These are phyloP conservation scores for Pseudocercospora musae DNA, from an alignment of 2,329 filamentous ascomycete species.

Conservation along the genomic window DNA sequence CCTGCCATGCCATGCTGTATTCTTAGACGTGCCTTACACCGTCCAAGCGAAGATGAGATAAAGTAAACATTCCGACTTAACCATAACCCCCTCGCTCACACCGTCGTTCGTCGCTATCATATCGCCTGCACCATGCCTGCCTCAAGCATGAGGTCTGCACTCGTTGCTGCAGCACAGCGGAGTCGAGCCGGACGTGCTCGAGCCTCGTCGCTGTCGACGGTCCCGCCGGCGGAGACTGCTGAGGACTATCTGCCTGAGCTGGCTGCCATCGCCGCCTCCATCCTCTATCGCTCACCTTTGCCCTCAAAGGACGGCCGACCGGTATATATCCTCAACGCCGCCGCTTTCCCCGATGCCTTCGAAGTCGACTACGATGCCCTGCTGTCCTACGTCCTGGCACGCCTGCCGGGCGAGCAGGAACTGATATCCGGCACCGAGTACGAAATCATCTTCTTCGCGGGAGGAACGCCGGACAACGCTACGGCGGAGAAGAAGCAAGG, in stretches of 20 bases:
- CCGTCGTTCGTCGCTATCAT: too few relatives aligned
- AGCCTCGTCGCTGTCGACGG: slow-evolving; percentile 45
- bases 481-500: slow-evolving; percentile 46
- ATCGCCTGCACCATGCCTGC: slow-evolving; percentile 7
- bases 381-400: slow-evolving; percentile 54
- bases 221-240: slow-evolving; percentile 45
- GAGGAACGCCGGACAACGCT: slow-evolving; percentile 47
- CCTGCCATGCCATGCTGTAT: not conserved
- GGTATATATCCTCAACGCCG: slow-evolving; percentile 54
- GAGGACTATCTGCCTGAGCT: slow-evolving; percentile 49
- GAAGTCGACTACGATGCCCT: slow-evolving; percentile 55
- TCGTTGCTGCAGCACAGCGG: slow-evolving; percentile 30
- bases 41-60: not conserved
- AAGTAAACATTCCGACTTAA: not conserved
- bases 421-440: slow-evolving; percentile 53
- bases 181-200: slow-evolving; percentile 24
- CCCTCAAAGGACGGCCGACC: slow-evolving; percentile 50
- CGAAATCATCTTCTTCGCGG: slow-evolving; percentile 57
- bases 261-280: slow-evolving; percentile 50
- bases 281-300: slow-evolving; percentile 53
- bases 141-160: slow-evolving; percentile 30
- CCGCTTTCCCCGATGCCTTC: slow-evolving; percentile 54
- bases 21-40: not conserved
- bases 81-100: too few relatives aligned
- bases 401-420: slow-evolving; percentile 55